These are phyloP conservation scores for Penium margaritaceum DNA, from an alignment of 139 green algal species.

Conservation along the genomic window DNA sequence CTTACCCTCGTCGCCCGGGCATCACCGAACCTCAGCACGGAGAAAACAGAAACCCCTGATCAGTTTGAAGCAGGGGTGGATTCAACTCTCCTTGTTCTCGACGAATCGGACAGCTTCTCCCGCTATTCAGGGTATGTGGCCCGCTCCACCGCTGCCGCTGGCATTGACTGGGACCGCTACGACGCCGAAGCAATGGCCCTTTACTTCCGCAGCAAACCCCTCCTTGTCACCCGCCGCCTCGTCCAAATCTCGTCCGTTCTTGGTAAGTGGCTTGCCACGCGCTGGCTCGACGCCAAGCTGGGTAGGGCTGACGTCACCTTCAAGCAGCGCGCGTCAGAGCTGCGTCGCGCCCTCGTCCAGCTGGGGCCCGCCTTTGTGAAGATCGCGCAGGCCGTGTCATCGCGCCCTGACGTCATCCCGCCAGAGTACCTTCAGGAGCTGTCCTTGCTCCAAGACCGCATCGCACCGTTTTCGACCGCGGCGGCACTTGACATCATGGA, in stretches of 20 bases:
- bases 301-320: conserved; percentile 20
- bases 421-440: conserved; percentile 43
- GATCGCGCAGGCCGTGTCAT: conserved; percentile 39
- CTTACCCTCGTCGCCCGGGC: too few species aligned
- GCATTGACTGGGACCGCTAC: conserved; percentile 17
- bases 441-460: conserved; percentile 34
- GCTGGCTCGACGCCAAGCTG: conserved; percentile 36
- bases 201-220: conserved; percentile 19
- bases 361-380: conserved; percentile 42
- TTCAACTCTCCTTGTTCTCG: too few species aligned
- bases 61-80: too few species aligned
- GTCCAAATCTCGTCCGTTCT: conserved; percentile 19
- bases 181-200: conserved; percentile 9
- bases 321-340: conserved; percentile 24
- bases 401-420: conserved; percentile 37
- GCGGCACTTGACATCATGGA: conserved; percentile 38
- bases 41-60: too few species aligned
- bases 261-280: conserved; percentile 20
- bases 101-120: conserved; percentile 29
- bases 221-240: conserved; percentile 28
- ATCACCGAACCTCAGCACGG: too few species aligned
- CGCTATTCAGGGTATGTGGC: conserved; percentile 30
- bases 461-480: conserved; percentile 34
- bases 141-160: not conserved
- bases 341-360: conserved; percentile 20